Base-by-base conservation (phyloP, 768 basidiomycete genomes). In the Boletus huronensis region DNA sequence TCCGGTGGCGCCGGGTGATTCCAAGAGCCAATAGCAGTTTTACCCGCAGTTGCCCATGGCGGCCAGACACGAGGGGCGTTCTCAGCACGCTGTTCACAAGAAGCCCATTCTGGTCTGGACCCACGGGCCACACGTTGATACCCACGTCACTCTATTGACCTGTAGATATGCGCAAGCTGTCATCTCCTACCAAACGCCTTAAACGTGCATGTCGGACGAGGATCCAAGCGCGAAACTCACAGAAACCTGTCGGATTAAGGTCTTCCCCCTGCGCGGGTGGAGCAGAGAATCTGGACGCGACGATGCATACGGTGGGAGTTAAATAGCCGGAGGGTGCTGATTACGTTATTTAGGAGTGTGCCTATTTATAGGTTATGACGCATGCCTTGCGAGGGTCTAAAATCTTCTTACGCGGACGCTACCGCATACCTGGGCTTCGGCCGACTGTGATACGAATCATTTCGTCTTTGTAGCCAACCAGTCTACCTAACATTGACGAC, bases 11-110 rank as follows among this genome's bases (percentile, higher is more conserved):
- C 48, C 48, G 58, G 38, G 14, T 41, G 26, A 36, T 28, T 21
- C 53, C 40, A 43, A 31, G 35, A 21, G 6, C 63, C 63, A 62
- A 56, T 64, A 17, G 63, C 56, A 48, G 35, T 50, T 52, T 59
- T 35, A 10, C 19, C 19, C 42, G 17, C 42, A 23, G 45, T 45
- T 31, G 21, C 10, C 23, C 39, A 32, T 23, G 28, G 36, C n/a
- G 29, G 31, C 19, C 21, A 21, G 39, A 23, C 26, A 28, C 17
- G 28, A 52, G 26, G 34, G 23, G 21, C 8, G 21, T 31, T 50
- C 47, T 29, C 47, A 48, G 17, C 34, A 19, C 11, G 17, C 13
- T 40, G 26, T 35, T 34, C 31, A 26, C 39, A 40, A 21, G 43
- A 44, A 50, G 23, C 34, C 6, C 25, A 10, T 19, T 19, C 38